Conservation (phyloP, 805 yeast genomes). For the Sporopachydermia lactativora region DNA sequence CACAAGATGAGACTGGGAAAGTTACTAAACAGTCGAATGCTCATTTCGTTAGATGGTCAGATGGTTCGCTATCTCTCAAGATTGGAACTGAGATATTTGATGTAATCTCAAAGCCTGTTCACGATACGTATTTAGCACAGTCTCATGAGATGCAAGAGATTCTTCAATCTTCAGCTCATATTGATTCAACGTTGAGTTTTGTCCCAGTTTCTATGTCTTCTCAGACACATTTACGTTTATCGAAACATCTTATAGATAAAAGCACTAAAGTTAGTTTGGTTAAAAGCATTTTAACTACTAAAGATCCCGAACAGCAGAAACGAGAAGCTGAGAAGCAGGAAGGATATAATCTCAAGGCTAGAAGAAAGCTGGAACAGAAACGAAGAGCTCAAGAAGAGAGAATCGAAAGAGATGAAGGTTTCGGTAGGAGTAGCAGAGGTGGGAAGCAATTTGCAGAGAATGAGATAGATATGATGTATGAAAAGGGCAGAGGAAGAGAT, state of each 20-base stretch:
- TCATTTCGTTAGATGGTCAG: conserved; percentile 86
- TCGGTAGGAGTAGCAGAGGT: conserved; percentile 5
- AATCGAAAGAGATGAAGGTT: conserved; percentile 6
- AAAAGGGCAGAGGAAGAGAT: not conserved
- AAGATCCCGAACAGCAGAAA: conserved; percentile 29
- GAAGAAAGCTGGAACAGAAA: conserved; percentile 25
- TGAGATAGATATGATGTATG: conserved; percentile 1
- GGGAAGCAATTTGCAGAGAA: conserved; percentile 4
- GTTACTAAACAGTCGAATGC: conserved; percentile 80
- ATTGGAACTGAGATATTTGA: conserved; percentile 84
- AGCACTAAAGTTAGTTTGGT: conserved; percentile 16
- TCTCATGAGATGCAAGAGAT: conserved; percentile 61
- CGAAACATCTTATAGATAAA: conserved; percentile 26
- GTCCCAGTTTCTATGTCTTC: conserved; percentile 89
- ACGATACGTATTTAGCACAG: conserved; percentile 58
- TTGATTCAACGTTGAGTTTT: conserved; percentile 54
- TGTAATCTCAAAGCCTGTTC: conserved; percentile 45
- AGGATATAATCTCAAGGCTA: conserved; percentile 22
- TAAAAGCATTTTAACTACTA: conserved; percentile 23
- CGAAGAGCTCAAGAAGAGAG: conserved; percentile 17
- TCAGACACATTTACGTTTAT: conserved; percentile 64
- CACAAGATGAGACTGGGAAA: conserved; percentile 48
- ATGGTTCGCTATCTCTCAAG: conserved; percentile 76
- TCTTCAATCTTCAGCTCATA: conserved; percentile 50
- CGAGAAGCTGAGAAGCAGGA: conserved; percentile 28